Conservation (phyloP, 345 rosid genomes). For the Jatropha curcas region DNA sequence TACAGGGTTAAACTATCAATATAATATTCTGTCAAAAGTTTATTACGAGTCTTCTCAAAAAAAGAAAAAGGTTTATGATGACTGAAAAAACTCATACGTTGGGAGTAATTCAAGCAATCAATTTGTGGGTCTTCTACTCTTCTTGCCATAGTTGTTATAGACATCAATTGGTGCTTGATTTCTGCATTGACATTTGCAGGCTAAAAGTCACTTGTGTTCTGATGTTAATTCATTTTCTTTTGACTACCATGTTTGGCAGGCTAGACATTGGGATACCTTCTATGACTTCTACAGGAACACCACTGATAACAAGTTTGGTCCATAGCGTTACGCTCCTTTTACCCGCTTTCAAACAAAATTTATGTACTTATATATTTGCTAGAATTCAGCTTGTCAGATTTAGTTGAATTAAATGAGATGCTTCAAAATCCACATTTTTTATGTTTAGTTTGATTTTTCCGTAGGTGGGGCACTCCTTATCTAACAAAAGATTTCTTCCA, state of each 20-base stretch:
- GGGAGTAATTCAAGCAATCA: background rate
- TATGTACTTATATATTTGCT: background rate
- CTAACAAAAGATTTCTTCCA: constrained; percentile 89
- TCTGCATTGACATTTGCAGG: background rate
- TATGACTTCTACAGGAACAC: constrained; percentile 85
- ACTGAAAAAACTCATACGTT: background rate
- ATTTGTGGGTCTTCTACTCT: background rate
- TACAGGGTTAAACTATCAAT: no score
- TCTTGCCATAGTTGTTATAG: background rate
- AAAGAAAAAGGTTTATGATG: no score
- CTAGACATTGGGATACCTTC: constrained; percentile 92
- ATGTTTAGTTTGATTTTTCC: background rate
- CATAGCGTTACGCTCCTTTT: constrained; percentile 14
- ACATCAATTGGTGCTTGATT: background rate
- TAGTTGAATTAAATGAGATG: constrained; percentile 5
- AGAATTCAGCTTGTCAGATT: background rate
- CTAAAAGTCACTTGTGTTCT: background rate
- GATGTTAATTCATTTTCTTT: background rate
- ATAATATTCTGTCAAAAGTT: background rate
- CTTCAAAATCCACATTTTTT: constrained; percentile 13
- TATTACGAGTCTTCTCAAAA: no score
- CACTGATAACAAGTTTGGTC: constrained; percentile 83
- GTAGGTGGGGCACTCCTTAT: constrained; percentile 95
- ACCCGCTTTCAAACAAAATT: background rate
- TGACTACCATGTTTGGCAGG: constrained; percentile 50